Evolutionary conservation across 2,329 filamentous ascomycete species (phyloP).

Genomic region (Penicillium polonicum): DNA sequence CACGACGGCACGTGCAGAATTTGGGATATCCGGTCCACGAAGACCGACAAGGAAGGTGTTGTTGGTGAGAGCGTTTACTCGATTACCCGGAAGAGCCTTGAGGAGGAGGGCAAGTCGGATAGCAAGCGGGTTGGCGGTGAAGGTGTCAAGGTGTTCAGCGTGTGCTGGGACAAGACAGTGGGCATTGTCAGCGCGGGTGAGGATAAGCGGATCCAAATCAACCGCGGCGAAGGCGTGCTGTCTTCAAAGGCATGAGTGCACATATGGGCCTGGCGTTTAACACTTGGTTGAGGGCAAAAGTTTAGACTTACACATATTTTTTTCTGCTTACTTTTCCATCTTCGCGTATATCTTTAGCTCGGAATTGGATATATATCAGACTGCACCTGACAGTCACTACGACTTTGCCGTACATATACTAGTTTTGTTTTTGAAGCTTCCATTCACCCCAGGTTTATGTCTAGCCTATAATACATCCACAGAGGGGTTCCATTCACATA

Average conservation of each 20-base stretch:
- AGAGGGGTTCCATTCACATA: slow-evolving; percentile 21
- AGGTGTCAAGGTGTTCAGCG: slow-evolving; percentile 84
- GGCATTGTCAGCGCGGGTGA: slow-evolving; percentile 91
- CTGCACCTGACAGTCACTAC: neutral
- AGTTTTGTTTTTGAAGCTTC: slow-evolving; percentile 1
- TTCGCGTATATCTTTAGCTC: slow-evolving; percentile 1
- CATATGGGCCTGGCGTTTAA: slow-evolving; percentile 33
- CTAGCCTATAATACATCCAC: slow-evolving; percentile 25
- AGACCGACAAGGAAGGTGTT: slow-evolving; percentile 58
- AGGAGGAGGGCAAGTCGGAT: slow-evolving; percentile 60
- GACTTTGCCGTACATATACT: neutral
- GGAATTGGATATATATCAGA: slow-evolving; percentile 6
- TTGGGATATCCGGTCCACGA: slow-evolving; percentile 80
- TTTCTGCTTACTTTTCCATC: slow-evolving; percentile 3
- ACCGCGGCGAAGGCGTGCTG: slow-evolving; percentile 60
- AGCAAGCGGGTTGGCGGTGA: slow-evolving; percentile 67
- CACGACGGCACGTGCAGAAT: slow-evolving; percentile 91
- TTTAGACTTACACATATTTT: slow-evolving; percentile 22
- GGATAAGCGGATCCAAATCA: slow-evolving; percentile 93
- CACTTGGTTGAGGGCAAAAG: slow-evolving; percentile 33
- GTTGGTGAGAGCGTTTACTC: slow-evolving; percentile 72
- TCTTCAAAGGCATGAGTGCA: slow-evolving; percentile 31
- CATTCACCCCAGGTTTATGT: slow-evolving; percentile 6
- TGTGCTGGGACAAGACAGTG: slow-evolving; percentile 79
- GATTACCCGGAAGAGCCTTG: slow-evolving; percentile 72